These are phyloP conservation scores for Coemansia sp. DNA, from an alignment of 192 early-diverging fungal genomes.

Conservation along the genomic window DNA sequence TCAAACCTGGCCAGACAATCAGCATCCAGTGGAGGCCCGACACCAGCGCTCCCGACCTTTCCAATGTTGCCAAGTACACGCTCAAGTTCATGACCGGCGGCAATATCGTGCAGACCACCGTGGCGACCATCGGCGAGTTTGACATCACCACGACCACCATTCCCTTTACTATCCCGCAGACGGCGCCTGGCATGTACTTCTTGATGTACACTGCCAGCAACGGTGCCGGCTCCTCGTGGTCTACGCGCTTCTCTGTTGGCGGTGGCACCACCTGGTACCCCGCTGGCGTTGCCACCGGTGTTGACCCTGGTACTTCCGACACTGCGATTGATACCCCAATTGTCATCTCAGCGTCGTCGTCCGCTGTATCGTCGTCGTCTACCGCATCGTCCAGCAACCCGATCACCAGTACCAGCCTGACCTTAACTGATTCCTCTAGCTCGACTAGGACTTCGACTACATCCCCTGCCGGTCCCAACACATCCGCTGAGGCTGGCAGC, in stretches of 20 bases:
- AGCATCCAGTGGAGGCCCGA: constrained; percentile 38
- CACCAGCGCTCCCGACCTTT: constrained; percentile 24
- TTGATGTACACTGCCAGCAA: constrained; percentile 47
- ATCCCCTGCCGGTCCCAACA: background rate
- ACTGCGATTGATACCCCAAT: constrained; percentile 16
- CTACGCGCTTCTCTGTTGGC: constrained; percentile 49
- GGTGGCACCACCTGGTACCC: constrained; percentile 52
- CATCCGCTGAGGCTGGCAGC: background rate
- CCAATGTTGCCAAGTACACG: constrained; percentile 30
- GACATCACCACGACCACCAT: constrained; percentile 28
- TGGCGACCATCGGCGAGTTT: constrained; percentile 44
- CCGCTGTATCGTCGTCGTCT: background rate
- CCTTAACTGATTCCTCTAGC: background rate
- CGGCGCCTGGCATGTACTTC: constrained; percentile 54
- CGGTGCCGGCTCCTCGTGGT: constrained; percentile 50
- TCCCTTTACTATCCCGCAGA: constrained; percentile 44
- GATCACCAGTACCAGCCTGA: background rate
- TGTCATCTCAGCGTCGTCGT: background rate
- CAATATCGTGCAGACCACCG: constrained; percentile 50
- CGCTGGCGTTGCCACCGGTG: constrained; percentile 45
- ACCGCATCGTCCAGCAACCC: background rate
- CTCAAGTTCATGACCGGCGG: constrained; percentile 54
- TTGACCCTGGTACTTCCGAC: constrained; percentile 32
- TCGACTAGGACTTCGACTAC: background rate
- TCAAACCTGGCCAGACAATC: constrained; percentile 45